Conservation (phyloP, 2,329 filamentous ascomycete species). For the Aspergillus sp. region DNA sequence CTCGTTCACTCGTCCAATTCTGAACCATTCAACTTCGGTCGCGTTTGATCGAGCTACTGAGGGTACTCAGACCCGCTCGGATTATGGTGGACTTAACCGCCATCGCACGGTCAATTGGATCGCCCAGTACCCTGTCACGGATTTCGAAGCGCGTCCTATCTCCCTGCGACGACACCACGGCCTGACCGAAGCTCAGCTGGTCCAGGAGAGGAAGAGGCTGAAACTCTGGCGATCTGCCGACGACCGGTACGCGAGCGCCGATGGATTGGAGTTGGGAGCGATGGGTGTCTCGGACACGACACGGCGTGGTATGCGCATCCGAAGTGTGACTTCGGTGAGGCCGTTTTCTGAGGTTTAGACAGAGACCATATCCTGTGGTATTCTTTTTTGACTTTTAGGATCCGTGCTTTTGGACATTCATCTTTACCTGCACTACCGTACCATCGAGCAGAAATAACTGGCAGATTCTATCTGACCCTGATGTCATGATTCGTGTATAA, state of each 20-base stretch:
- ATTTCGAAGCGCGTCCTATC: not conserved
- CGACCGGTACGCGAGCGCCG: constrained; percentile 34
- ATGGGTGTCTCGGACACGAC: constrained; percentile 30
- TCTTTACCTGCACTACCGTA: not conserved
- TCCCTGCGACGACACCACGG: not conserved
- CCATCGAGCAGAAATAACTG: not conserved
- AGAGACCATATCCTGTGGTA: not conserved
- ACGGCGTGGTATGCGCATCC: constrained; percentile 20
- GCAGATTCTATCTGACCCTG: not conserved
- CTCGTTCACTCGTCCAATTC: not conserved
- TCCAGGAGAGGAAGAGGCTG: not conserved
- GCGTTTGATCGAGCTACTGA: not conserved
- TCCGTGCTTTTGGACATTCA: not conserved
- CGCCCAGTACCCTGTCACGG: not conserved
- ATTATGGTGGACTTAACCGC: not conserved
- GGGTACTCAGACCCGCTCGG: not conserved
- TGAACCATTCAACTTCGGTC: not conserved
- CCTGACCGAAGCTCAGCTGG: not conserved
- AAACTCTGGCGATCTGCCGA: not conserved
- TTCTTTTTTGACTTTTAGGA: not conserved
- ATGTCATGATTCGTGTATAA: not conserved
- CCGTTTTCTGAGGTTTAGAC: constrained; percentile 30
- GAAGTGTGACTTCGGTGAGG: constrained; percentile 26
- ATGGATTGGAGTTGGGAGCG: constrained; percentile 24
- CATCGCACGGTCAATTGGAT: not conserved